Conservation (phyloP, 495 filamentous ascomycete species). For the Monascus purpureus region DNA sequence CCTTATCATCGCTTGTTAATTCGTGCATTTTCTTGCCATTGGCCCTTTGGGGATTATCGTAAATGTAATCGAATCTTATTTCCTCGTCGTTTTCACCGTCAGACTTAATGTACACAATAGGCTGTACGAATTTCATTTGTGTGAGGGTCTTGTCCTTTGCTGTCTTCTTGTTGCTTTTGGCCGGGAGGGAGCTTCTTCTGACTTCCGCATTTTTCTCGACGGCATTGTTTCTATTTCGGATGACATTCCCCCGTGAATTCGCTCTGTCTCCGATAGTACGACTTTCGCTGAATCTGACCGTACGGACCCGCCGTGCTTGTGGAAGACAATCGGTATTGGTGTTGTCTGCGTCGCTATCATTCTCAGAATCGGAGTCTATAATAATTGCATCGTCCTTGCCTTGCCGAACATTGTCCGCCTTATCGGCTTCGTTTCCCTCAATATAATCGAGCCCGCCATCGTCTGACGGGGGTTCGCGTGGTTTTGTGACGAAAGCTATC, state of each 20-base stretch:
- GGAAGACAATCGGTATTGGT: constrained; percentile 6
- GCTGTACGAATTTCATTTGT: constrained; percentile 33
- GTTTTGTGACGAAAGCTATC: constrained; percentile 25
- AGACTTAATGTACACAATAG: constrained; percentile 23
- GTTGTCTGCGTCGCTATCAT: constrained; percentile 12
- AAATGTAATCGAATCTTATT: constrained; percentile 23
- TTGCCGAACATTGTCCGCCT: not conserved
- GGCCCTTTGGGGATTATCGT: constrained; percentile 8
- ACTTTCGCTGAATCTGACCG: constrained; percentile 10
- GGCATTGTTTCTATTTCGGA: too few relatives aligned
- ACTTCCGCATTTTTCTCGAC: not conserved
- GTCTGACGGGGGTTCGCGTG: constrained; percentile 6
- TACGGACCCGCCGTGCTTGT: constrained; percentile 5
- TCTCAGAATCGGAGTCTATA: constrained; percentile 14
- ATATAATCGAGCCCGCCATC: constrained; percentile 24
- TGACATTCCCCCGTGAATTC: too few relatives aligned
- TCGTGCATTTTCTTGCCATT: not conserved
- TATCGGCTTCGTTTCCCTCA: not conserved
- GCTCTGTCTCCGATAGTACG: constrained; percentile 1
- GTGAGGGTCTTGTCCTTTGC: constrained; percentile 27
- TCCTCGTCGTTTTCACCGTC: constrained; percentile 23
- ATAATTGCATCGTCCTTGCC: constrained; percentile 9
- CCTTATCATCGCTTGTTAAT: not conserved
- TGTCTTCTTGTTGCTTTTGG: constrained; percentile 11
- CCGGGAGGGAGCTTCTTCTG: constrained; percentile 5